Percentiles rank a stretch among this genome's conserved stretches.
phyloP scores from a whole-genome alignment of 2,329 filamentous ascomycete genomes.

The Sclerotinia spermophila region DNA sequence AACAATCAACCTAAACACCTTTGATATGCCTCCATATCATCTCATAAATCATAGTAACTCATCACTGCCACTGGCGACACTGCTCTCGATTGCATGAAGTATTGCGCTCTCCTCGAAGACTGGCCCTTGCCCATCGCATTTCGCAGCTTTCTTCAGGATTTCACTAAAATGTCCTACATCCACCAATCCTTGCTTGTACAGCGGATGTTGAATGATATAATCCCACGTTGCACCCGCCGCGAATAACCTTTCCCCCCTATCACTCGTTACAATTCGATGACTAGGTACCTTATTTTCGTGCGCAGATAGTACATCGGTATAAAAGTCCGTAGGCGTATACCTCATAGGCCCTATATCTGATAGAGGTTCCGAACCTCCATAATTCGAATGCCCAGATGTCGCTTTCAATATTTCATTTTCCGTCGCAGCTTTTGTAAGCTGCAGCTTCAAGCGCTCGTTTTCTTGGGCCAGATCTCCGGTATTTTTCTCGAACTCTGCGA shows the following conservation, averaged over 20 bases:
- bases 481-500: slow-evolving; percentile 70
- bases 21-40: slow-evolving; percentile 14
- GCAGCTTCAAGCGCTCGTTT: slow-evolving; percentile 80
- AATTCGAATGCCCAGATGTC: slow-evolving; percentile 54
- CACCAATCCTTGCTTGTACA: slow-evolving; percentile 72
- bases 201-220: slow-evolving; percentile 73
- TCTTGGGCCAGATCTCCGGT: slow-evolving; percentile 71
- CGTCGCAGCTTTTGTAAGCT: slow-evolving; percentile 78
- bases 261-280: slow-evolving; percentile 65
- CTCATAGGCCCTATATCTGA: slow-evolving; percentile 61
- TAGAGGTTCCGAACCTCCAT: slow-evolving; percentile 35
- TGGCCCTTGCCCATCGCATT: slow-evolving; percentile 83
- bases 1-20: neutral
- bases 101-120: slow-evolving; percentile 80
- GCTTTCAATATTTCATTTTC: slow-evolving; percentile 92
- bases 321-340: slow-evolving; percentile 71
- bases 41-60: slow-evolving; percentile 58
- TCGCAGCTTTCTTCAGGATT: slow-evolving; percentile 67
- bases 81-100: slow-evolving; percentile 70
- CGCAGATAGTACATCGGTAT: slow-evolving; percentile 57
- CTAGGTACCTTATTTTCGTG: slow-evolving; percentile 60
- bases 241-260: slow-evolving; percentile 68
- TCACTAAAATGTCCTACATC: slow-evolving; percentile 81
- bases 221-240: slow-evolving; percentile 85
- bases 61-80: slow-evolving; percentile 72